These are phyloP conservation scores for Coffea eugenioides DNA, from an alignment of 257 asterid genomes.

Conservation along the genomic window DNA sequence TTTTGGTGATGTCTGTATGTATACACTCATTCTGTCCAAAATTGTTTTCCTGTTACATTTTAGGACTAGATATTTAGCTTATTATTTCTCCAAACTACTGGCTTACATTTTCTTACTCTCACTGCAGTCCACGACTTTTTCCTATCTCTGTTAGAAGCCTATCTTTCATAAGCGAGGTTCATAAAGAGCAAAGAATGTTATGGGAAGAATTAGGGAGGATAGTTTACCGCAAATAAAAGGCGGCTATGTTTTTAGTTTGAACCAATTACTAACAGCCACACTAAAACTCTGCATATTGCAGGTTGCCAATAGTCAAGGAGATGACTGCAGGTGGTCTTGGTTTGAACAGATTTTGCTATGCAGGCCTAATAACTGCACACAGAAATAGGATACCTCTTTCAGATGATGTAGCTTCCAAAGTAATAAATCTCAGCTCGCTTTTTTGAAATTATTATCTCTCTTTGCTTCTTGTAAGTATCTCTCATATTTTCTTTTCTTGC, in stretches of 20 bases:
- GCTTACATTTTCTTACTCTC: not conserved
- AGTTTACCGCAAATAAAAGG: no score
- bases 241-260: not conserved
- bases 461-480: slow-evolving; percentile 19
- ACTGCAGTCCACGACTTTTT: not conserved
- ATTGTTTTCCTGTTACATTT: not conserved
- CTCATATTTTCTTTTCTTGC: slow-evolving; percentile 27
- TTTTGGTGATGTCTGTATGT: not conserved
- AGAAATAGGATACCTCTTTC: slow-evolving; percentile 56
- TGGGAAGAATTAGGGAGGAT: no score
- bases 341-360: slow-evolving; percentile 84
- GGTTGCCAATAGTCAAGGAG: slow-evolving; percentile 86
- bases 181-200: not conserved
- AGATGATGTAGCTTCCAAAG: slow-evolving; percentile 66
- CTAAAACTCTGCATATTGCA: slow-evolving; percentile 29
- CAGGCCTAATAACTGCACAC: slow-evolving; percentile 85
- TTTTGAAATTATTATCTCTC: slow-evolving; percentile 10
- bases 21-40: not conserved
- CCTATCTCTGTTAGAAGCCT: not conserved
- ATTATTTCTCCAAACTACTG: not conserved
- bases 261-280: not conserved
- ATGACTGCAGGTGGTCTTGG: slow-evolving; percentile 99
- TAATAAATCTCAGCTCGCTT: slow-evolving; percentile 28
- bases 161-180: not conserved
- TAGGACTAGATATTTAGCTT: no score